phyloP scores from a whole-genome alignment of 2,329 filamentous ascomycete species.

The Trichoderma atroviride region DNA sequence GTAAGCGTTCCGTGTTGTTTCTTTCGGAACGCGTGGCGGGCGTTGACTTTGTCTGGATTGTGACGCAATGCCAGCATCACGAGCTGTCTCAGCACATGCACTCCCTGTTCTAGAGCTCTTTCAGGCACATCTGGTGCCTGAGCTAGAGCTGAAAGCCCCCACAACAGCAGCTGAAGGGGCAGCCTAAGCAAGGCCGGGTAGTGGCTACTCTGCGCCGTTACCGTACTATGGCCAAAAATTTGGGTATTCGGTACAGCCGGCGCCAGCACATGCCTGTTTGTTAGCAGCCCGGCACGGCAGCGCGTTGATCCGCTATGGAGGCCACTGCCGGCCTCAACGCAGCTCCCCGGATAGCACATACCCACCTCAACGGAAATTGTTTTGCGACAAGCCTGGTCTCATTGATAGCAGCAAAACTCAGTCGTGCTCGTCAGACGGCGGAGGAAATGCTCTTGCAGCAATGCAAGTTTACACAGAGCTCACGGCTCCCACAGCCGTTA shows the following conservation, averaged over 20 bases:
- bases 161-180: constrained; percentile 6
- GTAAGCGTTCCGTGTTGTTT: constrained; percentile 19
- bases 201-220: neutral
- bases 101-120: constrained; percentile 26
- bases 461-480: constrained; percentile 99
- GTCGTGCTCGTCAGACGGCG: constrained; percentile 30
- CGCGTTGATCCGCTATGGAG: constrained; percentile 31
- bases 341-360: constrained; percentile 19
- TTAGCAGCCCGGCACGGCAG: constrained; percentile 26
- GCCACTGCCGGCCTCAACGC: constrained; percentile 17
- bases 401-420: constrained; percentile 26
- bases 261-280: neutral
- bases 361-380: constrained; percentile 22
- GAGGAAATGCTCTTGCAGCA: constrained; percentile 42
- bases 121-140: constrained; percentile 17
- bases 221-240: neutral
- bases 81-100: constrained; percentile 13
- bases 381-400: constrained; percentile 21
- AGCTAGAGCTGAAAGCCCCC: neutral
- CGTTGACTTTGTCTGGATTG: constrained; percentile 23
- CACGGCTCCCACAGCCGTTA: constrained; percentile 90
- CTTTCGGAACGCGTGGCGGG: constrained; percentile 20
- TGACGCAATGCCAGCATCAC: constrained; percentile 31
- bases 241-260: neutral
- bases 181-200: neutral